phyloP scores from a whole-genome alignment of 441 rosid species.

The Adansonia grandidieri region DNA sequence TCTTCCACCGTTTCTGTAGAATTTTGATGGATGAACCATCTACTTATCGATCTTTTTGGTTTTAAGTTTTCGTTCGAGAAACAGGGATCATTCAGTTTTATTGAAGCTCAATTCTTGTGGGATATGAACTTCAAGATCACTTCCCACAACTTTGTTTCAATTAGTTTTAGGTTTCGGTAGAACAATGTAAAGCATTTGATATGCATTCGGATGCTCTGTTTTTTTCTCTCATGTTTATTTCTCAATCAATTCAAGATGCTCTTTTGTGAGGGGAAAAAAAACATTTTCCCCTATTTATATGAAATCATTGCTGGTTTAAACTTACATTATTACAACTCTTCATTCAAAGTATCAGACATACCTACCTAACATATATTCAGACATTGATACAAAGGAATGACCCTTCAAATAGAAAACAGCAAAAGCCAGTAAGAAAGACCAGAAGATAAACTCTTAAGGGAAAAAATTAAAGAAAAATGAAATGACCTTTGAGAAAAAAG shows the following conservation, averaged over 20 bases:
- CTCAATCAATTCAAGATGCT: not conserved
- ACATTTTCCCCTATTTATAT: too few relatives aligned
- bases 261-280: not conserved
- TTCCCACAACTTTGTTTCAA: too few relatives aligned
- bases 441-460: too few relatives aligned
- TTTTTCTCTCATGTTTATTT: not conserved
- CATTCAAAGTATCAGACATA: too few relatives aligned
- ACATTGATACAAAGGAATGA: too few relatives aligned
- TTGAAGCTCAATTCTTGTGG: slow-evolving; percentile 23
- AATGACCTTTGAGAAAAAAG: too few relatives aligned
- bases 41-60: not conserved
- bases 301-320: too few relatives aligned
- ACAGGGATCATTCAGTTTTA: not conserved
- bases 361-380: too few relatives aligned
- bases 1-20: slow-evolving; percentile 80
- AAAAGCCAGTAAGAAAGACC: too few relatives aligned
- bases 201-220: not conserved
- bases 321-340: too few relatives aligned
- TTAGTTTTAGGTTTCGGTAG: not conserved
- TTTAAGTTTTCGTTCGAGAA: not conserved
- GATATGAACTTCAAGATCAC: slow-evolving; percentile 13
- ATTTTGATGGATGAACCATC: not conserved
- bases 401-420: too few relatives aligned
- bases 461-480: too few relatives aligned
- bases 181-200: slow-evolving; percentile 25